These are phyloP conservation scores for Ormosia semicastrata DNA, from an alignment of 306 rosid species.

Conservation along the genomic window DNA sequence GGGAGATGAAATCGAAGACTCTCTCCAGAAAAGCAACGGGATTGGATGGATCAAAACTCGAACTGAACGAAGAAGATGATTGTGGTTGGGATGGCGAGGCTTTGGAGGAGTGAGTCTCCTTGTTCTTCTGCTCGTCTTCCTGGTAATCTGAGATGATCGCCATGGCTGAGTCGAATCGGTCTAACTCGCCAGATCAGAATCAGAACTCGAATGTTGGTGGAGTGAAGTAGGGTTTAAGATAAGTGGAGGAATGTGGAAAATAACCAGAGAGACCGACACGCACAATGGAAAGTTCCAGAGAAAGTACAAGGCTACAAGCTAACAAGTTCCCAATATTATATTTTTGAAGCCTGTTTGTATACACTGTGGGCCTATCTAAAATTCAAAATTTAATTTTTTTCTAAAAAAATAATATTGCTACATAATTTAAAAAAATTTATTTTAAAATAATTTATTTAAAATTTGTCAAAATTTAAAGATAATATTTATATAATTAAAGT, in stretches of 20 bases:
- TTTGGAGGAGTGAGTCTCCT: not conserved
- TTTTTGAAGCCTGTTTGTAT: too few species aligned
- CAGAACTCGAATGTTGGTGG: too few species aligned
- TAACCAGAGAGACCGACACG: not conserved
- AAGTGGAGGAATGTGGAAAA: not conserved
- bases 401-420: too few species aligned
- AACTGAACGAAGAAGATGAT: conserved; percentile 42
- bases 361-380: too few species aligned
- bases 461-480: too few species aligned
- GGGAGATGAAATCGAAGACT: conserved; percentile 66
- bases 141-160: conserved; percentile 72
- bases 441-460: too few species aligned
- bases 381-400: too few species aligned
- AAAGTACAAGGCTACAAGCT: not conserved
- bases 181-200: not conserved
- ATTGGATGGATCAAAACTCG: conserved; percentile 59
- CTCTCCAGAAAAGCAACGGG: conserved; percentile 57
- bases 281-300: not conserved
- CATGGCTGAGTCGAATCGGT: conserved; percentile 32
- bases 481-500: too few species aligned
- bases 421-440: too few species aligned
- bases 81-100: conserved; percentile 16
- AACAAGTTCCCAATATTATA: too few species aligned
- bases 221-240: not conserved
- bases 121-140: conserved; percentile 42